Base-by-base conservation (phyloP, 495 filamentous ascomycete species). In the Penicillium samsonianum region DNA sequence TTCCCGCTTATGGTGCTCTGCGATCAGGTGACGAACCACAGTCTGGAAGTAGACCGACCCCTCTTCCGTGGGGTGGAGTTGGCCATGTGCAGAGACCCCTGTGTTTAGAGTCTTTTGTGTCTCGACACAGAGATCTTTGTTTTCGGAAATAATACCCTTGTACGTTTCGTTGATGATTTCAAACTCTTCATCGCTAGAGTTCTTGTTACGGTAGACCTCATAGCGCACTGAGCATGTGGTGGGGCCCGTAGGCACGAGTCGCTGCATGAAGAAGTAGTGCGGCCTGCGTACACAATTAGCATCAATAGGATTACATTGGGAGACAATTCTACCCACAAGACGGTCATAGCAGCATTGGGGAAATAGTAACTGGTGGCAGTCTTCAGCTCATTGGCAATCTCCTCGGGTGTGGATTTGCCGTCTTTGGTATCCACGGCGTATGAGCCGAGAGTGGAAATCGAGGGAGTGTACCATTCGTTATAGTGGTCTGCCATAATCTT, bases 401-500 rank as follows among this genome's bases (percentile, higher is more conserved):
- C 64, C 52, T 78, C 72, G 2, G 70, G 55, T 12, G 61, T 74
- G 8, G 65, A 64, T 19, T 69, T n/a, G n/a, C n/a, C n/a, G n/a
- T n/a, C n/a, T n/a, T n/a, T 68, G 5, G 69, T 64, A 37, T 73
- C 64, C 19, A 77, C 70, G 6, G 57, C 48, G 58, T 78, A 76
- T n/a, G 65, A 60, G 6, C 59, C 61, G 22, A 80, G 64, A 55
- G 77, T 65, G 9, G 74, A 65, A 11, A 74, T 51, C 8, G 62
- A 65, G 11, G 72, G 30, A 33, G 30, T 3, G 75, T 77, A 59
- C 78, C 74, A 54, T 79, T 81, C 74, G 60, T 77, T 80, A 63
- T 79, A 81, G 64, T 77, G 78, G 57, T 80, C 77, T 28, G 73
- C 69, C 9, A 79, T 54, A 47, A 74, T 71, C 65, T 83, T 82